Evolutionary conservation across 371 early-diverging fungal genomes (phyloP), one percentile per base, ranked within the genome.

Genomic region (Mortierella sp.): DNA sequence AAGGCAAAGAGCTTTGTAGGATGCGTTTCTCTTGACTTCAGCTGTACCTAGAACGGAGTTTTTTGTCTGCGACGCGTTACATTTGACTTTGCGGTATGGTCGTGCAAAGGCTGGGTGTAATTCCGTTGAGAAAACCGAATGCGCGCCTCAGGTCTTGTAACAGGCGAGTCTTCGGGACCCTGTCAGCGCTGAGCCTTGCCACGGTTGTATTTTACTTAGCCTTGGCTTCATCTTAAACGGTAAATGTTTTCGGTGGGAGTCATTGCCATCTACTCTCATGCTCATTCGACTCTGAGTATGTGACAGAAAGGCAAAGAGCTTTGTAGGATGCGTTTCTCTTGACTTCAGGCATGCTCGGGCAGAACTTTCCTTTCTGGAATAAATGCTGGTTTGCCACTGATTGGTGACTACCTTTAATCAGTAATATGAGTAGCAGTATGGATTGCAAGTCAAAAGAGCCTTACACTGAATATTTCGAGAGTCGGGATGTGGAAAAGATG

Each of bases 1-100:
- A 58, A 37, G 68, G 50, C 57, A 67, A 67, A 67, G 68, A 60
- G 60, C 56, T 66, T 46, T 7, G 55, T 53, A 60, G 55, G 67
- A 66, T 66, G 53, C 55, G 59, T 60, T 66, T 60, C 68, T 67
- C 68, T 67, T 67, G 61, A 46, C 68, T 67, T 67, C 61, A 67
- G 19, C 18, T 60, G 60, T 29, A 19, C 60, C n/a, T n/a, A n/a
- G n/a, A n/a, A n/a, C n/a, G n/a, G n/a, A n/a, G n/a, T n/a, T n/a
- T n/a, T n/a, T n/a, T n/a, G n/a, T n/a, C 52, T 66, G 66, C 37
- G 59, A 51, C 66, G 52, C 60, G 52, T 45, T 59, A 37, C 60
- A 19, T 44, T 66, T 59, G 59, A 58, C 66, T 65, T 66, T 51
- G 59, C 59, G 59, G 47, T 53, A 51, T 58, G 66, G 67, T 63